These are phyloP conservation scores for Amaranthus palmeri DNA, from an alignment of 148 eudicot genomes.

Conservation along the genomic window DNA sequence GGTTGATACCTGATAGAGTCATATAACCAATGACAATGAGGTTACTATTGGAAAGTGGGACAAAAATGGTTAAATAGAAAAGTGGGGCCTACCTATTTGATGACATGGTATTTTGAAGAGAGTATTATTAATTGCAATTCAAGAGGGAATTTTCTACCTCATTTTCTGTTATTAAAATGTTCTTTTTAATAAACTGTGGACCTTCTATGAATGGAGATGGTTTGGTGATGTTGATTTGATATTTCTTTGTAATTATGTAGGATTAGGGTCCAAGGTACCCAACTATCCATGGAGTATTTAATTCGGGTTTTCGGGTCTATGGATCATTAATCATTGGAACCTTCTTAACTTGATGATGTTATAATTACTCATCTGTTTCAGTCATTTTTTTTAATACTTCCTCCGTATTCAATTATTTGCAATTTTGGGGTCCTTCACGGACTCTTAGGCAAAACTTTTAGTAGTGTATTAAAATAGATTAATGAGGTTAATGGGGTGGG, in stretches of 20 bases:
- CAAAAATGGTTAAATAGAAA: background rate
- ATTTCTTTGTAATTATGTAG: background rate
- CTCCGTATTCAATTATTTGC: no score
- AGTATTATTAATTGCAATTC: background rate
- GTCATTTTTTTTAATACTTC: no score
- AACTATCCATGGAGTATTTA: background rate
- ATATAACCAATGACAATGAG: constrained; percentile 20
- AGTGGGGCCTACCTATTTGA: constrained; percentile 7
- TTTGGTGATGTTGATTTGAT: background rate
- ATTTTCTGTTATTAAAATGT: background rate
- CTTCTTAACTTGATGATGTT: no score
- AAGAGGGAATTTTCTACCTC: background rate
- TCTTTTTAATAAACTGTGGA: background rate
- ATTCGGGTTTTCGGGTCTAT: constrained; percentile 7
- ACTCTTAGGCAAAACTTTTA: no score
- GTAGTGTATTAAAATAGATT: no score
- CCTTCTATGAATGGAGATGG: constrained; percentile 11
- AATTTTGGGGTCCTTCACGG: no score
- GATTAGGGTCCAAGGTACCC: constrained; percentile 37
- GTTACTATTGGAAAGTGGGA: constrained; percentile 1
- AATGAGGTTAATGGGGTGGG: no score
- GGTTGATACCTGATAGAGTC: background rate
- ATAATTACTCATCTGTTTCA: no score
- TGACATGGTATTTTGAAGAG: background rate
- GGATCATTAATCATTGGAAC: background rate